phyloP scores from a whole-genome alignment of 1,139 yeast genomes.

The Zygosaccharomyces sapae region DNA sequence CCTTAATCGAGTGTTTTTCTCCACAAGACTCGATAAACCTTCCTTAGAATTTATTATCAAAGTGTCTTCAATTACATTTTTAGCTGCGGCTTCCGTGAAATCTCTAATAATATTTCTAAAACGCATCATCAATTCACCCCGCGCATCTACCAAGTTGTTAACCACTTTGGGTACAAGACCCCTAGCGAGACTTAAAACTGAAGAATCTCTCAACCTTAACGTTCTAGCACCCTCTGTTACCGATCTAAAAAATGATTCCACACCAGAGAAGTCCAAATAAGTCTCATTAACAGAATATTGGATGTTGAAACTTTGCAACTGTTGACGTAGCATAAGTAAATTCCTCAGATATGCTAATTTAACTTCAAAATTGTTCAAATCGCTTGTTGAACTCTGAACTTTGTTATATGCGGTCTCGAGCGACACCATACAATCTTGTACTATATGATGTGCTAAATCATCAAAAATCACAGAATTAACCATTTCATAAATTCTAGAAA shows the following conservation, averaged over 20 bases:
- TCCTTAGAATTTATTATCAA: constrained; percentile 16
- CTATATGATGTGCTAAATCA: constrained; percentile 82
- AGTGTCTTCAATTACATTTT: constrained; percentile 34
- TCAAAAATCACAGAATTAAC: constrained; percentile 76
- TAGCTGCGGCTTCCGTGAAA: constrained; percentile 47
- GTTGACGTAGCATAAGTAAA: constrained; percentile 63
- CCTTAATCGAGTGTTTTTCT: constrained; percentile 39
- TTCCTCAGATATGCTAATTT: constrained; percentile 69
- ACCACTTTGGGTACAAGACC: constrained; percentile 81
- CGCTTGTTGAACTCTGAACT: constrained; percentile 41
- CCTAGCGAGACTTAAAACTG: constrained; percentile 53
- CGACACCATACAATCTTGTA: constrained; percentile 69
- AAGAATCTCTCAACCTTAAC: constrained; percentile 24
- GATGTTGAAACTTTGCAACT: constrained; percentile 74
- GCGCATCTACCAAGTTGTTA: constrained; percentile 81
- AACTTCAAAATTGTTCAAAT: constrained; percentile 49
- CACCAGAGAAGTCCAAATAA: constrained; percentile 74
- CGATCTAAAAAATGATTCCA: constrained; percentile 53
- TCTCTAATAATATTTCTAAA: constrained; percentile 66
- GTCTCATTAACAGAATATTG: constrained; percentile 70
- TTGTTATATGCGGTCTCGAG: constrained; percentile 49
- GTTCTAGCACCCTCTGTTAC: constrained; percentile 32
- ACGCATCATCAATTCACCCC: constrained; percentile 68
- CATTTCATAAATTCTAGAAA: constrained; percentile 76
- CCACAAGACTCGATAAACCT: constrained; percentile 12